These are phyloP conservation scores for Posidonia oceanica DNA, from an alignment of 116 monocot species.

Conservation along the genomic window DNA sequence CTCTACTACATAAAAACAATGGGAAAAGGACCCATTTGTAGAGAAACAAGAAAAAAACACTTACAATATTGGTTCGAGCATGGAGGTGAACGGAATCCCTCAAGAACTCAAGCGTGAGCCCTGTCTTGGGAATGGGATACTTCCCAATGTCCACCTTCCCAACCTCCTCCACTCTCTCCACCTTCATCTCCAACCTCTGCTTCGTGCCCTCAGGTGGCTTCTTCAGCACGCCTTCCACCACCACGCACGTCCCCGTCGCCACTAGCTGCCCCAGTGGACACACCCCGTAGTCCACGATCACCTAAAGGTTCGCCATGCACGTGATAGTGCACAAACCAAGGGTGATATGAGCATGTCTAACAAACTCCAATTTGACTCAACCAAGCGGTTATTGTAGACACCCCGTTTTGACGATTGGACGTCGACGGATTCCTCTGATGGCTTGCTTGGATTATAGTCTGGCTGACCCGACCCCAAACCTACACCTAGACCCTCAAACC, in stretches of 20 bases:
- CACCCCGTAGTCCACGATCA: slow-evolving; percentile 56
- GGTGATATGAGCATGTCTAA: no score
- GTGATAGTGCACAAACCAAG: no score
- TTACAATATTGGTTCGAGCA: slow-evolving; percentile 77
- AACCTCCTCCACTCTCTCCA: slow-evolving; percentile 49
- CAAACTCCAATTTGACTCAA: no score
- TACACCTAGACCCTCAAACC: no score
- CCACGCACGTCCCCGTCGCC: slow-evolving; percentile 68
- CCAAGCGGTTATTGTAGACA: no score
- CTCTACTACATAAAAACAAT: no score
- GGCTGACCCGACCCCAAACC: no score
- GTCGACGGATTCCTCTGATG: no score
- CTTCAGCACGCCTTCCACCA: slow-evolving; percentile 83
- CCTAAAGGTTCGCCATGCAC: slow-evolving; percentile 78
- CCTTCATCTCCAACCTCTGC: slow-evolving; percentile 68
- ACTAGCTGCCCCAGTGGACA: slow-evolving; percentile 47
- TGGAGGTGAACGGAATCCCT: slow-evolving; percentile 73
- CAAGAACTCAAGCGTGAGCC: slow-evolving; percentile 68
- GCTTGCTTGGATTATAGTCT: no score
- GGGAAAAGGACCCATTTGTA: no score
- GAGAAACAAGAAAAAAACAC: no score
- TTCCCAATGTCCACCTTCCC: slow-evolving; percentile 52
- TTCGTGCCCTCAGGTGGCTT: slow-evolving; percentile 79
- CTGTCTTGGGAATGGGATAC: slow-evolving; percentile 82
- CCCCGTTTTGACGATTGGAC: no score